Conservation (phyloP, 306 rosid genomes). For the Fragaria nilgerrensis region DNA sequence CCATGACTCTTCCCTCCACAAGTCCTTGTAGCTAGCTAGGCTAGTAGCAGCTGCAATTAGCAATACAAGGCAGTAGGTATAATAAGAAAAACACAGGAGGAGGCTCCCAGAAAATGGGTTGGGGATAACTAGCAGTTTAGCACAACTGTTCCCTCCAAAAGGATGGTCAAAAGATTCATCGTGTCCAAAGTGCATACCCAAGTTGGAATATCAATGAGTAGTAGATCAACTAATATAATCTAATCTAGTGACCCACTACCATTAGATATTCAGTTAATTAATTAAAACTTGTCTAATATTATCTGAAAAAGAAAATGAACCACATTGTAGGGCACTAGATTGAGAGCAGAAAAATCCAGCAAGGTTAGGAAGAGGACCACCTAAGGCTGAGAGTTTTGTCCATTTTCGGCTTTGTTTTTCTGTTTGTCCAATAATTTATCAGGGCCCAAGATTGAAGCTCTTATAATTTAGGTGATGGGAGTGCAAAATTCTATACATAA, state of each 20-base stretch:
- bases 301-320: background rate
- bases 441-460: background rate
- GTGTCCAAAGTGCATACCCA: slow-evolving; percentile 10
- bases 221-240: slow-evolving; percentile 20
- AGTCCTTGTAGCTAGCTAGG: background rate
- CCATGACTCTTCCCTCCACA: slow-evolving; percentile 44
- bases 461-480: background rate
- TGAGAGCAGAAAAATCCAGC: slow-evolving; percentile 10
- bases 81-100: background rate
- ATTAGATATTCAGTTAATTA: background rate
- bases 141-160: slow-evolving; percentile 28
- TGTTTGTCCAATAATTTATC: slow-evolving; percentile 16
- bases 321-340: background rate
- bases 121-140: slow-evolving; percentile 16
- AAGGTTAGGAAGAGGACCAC: slow-evolving; percentile 21
- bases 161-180: slow-evolving; percentile 26
- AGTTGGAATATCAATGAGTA: slow-evolving; percentile 31
- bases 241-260: slow-evolving; percentile 3
- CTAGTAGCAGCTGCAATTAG: background rate
- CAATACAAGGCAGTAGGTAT: background rate
- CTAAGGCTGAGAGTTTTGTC: slow-evolving; percentile 12
- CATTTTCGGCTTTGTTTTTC: slow-evolving; percentile 8
- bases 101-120: slow-evolving; percentile 37
- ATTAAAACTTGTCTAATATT: background rate
- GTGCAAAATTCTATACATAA: background rate